phyloP scores from a whole-genome alignment of 2,329 filamentous ascomycete species.

The Fusarium fracticaudum region DNA sequence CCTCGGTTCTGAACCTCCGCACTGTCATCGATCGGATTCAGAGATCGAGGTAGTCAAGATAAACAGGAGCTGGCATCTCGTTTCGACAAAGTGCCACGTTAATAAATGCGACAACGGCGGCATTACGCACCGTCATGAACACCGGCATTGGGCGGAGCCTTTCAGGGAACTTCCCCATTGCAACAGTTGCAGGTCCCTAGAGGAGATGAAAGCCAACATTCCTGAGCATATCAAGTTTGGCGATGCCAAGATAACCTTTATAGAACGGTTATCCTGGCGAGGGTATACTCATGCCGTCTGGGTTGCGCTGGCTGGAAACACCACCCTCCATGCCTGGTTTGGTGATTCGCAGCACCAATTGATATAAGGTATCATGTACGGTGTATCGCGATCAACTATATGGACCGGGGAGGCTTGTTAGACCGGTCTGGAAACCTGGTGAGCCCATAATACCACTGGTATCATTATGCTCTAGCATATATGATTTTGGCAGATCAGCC shows the following conservation, averaged over 20 bases:
- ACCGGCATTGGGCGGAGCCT: background rate
- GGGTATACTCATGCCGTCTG: background rate
- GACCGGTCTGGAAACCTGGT: background rate
- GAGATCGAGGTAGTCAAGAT: background rate
- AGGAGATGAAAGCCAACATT: background rate
- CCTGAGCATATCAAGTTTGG: background rate
- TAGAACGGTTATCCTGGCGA: background rate
- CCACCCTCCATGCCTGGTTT: background rate
- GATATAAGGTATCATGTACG: background rate
- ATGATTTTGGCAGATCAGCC: background rate
- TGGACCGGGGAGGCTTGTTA: background rate
- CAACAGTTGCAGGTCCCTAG: background rate
- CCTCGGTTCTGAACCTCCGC: background rate
- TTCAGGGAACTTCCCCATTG: background rate
- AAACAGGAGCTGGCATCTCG: background rate
- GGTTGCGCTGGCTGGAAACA: background rate
- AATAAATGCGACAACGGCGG: background rate
- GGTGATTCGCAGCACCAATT: background rate
- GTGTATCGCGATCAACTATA: background rate
- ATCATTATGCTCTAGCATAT: background rate
- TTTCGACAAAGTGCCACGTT: constrained; percentile 5
- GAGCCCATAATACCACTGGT: background rate
- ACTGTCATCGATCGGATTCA: background rate
- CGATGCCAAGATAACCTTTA: background rate
- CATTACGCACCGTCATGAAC: background rate